Evolutionary conservation across 2,329 filamentous ascomycete genomes (phyloP).

Genomic region (Pseudofabraea citricarpa): DNA sequence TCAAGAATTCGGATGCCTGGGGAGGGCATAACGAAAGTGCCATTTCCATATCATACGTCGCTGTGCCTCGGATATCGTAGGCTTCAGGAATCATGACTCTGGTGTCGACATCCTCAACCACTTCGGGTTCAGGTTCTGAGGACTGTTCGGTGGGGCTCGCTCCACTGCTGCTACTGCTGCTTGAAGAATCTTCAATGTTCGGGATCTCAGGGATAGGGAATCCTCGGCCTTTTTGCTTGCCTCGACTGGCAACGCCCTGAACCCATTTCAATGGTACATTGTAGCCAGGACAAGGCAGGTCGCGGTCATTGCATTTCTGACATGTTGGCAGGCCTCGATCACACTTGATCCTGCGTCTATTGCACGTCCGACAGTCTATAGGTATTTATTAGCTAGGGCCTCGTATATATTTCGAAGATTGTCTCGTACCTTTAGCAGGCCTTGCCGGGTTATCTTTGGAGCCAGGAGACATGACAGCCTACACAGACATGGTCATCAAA

Average conservation of each 20-base stretch:
- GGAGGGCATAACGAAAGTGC: background rate
- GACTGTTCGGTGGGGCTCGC: no score
- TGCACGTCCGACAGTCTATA: conserved; percentile 30
- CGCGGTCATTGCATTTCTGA: conserved; percentile 30
- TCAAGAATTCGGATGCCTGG: background rate
- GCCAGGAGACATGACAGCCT: no score
- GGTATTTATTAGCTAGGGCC: background rate
- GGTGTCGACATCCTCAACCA: background rate
- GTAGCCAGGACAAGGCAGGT: conserved; percentile 29
- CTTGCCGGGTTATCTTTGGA: no score
- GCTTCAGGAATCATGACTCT: background rate
- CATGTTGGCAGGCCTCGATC: conserved; percentile 30
- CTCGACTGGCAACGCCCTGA: conserved; percentile 24
- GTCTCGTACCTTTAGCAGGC: background rate
- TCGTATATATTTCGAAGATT: background rate
- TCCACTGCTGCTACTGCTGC: background rate
- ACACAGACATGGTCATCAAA: no score
- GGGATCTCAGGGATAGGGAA: background rate
- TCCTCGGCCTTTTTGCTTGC: conserved; percentile 1
- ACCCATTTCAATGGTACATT: conserved; percentile 29
- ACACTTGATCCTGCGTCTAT: conserved; percentile 29
- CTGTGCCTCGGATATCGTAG: no score
- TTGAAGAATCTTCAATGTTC: no score
- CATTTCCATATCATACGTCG: background rate
- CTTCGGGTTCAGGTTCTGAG: background rate